A percentile compares a stretch with the other conserved stretches of the same genome.
Conservation (phyloP, 768 basidiomycete genomes). For the Boletus pseudopeckii region DNA sequence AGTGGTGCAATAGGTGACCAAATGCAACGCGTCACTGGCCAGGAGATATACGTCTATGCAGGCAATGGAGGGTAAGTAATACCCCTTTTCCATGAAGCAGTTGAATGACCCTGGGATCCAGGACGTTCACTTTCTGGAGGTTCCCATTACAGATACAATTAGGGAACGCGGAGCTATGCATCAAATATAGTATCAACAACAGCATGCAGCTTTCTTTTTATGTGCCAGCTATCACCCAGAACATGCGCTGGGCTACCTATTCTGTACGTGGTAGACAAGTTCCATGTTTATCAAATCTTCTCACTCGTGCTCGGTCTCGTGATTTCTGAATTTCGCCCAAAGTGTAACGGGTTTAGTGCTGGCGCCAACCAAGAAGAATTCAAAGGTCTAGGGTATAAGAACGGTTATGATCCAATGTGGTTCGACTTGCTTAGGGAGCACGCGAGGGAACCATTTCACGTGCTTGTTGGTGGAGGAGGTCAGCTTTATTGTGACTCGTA, state of each 20-base stretch:
- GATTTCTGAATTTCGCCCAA: not conserved
- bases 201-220: slow-evolving; percentile 76
- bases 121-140: slow-evolving; percentile 92
- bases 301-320: not conserved
- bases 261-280: slow-evolving; percentile 49
- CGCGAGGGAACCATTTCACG: slow-evolving; percentile 76
- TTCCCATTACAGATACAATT: slow-evolving; percentile 85
- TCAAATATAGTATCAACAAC: slow-evolving; percentile 80
- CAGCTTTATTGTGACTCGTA: slow-evolving; percentile 86
- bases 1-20: slow-evolving; percentile 26
- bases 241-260: slow-evolving; percentile 89
- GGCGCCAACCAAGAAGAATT: slow-evolving; percentile 91
- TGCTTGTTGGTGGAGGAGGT: slow-evolving; percentile 91
- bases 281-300: not conserved
- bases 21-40: slow-evolving; percentile 48
- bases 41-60: slow-evolving; percentile 70
- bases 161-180: slow-evolving; percentile 62
- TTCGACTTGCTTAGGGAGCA: slow-evolving; percentile 86
- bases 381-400: slow-evolving; percentile 72
- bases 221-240: slow-evolving; percentile 75
- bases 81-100: not conserved
- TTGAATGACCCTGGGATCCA: slow-evolving; percentile 27
- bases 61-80: slow-evolving; percentile 50
- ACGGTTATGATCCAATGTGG: slow-evolving; percentile 91
- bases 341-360: slow-evolving; percentile 88